A percentile compares a stretch with the other conserved stretches of the same genome.
phyloP scores from a whole-genome alignment of 2,329 filamentous ascomycete genomes.

The Raffaelea albimanens region DNA sequence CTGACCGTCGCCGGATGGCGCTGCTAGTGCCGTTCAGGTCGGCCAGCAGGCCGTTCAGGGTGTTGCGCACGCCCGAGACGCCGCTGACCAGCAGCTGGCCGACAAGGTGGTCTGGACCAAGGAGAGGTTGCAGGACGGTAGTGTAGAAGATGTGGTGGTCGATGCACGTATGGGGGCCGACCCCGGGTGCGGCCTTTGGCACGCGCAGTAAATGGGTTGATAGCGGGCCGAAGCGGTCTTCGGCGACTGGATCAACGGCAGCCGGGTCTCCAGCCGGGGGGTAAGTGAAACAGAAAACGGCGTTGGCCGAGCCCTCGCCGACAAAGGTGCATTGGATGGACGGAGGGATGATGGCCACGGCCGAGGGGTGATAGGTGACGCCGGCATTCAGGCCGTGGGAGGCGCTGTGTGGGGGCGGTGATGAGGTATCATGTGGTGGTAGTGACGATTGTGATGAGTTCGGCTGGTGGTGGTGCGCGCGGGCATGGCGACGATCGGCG shows the following conservation, averaged over 20 bases:
- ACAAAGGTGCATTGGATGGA: slow-evolving; percentile 24
- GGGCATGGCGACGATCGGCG: no score
- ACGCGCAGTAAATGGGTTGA: slow-evolving; percentile 13
- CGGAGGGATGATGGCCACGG: slow-evolving; percentile 1
- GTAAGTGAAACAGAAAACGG: slow-evolving; percentile 44
- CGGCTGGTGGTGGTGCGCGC: no score
- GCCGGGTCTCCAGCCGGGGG: neutral
- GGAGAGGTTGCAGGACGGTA: slow-evolving; percentile 43
- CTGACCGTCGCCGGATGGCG: slow-evolving; percentile 10
- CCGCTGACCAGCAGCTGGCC: slow-evolving; percentile 44
- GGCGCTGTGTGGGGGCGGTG: neutral
- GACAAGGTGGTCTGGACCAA: slow-evolving; percentile 42
- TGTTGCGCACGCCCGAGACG: slow-evolving; percentile 29
- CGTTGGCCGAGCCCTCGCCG: slow-evolving; percentile 66
- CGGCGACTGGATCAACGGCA: neutral
- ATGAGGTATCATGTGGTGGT: neutral
- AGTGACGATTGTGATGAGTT: neutral
- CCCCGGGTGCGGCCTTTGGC: slow-evolving; percentile 37
- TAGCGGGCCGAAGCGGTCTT: no score
- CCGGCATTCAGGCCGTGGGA: neutral
- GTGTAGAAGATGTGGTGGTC: slow-evolving; percentile 38
- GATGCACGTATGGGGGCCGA: slow-evolving; percentile 27
- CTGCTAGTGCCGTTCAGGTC: slow-evolving; percentile 14
- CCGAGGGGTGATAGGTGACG: neutral
- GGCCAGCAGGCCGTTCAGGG: slow-evolving; percentile 47